phyloP scores from a whole-genome alignment of 2,329 filamentous ascomycete species.

The Colletotrichum chrysophilum region DNA sequence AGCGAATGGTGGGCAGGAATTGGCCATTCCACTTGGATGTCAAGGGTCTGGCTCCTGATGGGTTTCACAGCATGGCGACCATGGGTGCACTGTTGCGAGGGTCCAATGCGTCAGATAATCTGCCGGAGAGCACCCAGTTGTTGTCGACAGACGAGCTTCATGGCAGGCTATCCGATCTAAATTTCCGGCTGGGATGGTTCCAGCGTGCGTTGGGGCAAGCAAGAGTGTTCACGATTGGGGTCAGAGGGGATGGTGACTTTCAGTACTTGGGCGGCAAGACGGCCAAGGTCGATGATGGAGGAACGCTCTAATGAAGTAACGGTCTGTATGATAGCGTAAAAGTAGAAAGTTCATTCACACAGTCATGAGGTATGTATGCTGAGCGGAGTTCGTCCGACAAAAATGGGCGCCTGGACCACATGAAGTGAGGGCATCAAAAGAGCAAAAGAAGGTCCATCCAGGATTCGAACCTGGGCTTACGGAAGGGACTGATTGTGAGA shows the following conservation, averaged over 20 bases:
- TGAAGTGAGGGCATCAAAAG: background rate
- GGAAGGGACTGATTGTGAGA: background rate
- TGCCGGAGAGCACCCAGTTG: background rate
- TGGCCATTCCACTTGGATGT: background rate
- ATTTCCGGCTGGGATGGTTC: background rate
- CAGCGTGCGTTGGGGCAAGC: background rate
- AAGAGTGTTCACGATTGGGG: background rate
- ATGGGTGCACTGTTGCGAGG: background rate
- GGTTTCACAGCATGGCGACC: background rate
- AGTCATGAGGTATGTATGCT: background rate
- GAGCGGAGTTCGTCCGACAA: background rate
- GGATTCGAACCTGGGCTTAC: conserved; percentile 8
- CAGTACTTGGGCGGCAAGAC: background rate
- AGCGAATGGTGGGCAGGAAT: background rate
- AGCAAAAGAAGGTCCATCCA: background rate
- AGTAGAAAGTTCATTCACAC: background rate
- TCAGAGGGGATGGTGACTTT: background rate
- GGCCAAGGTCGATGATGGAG: background rate
- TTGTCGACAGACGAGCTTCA: background rate
- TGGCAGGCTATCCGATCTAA: background rate
- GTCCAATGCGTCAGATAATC: background rate
- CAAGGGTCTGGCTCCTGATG: background rate
- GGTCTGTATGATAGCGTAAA: background rate
- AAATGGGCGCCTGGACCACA: background rate
- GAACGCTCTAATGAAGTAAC: background rate